These are phyloP conservation scores for Prunus salicina DNA, from an alignment of 306 rosid species.

Conservation along the genomic window DNA sequence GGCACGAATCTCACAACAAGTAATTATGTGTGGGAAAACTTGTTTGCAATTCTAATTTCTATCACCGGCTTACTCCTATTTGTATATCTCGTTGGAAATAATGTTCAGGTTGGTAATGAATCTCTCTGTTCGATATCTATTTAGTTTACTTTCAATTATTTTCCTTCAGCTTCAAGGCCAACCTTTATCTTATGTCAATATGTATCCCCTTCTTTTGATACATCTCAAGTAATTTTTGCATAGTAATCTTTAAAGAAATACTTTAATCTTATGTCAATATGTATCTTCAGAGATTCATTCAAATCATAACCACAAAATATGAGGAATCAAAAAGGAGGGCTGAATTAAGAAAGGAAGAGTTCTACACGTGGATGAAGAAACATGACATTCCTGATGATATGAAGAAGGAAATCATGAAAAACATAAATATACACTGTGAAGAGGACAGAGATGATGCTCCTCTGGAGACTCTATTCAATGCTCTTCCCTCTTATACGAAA, in stretches of 20 bases:
- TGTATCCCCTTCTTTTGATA: no score
- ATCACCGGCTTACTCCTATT: constrained; percentile 27
- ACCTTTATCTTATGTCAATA: no score
- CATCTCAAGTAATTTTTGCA: no score
- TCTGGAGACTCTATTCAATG: constrained; percentile 36
- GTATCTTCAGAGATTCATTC: no score
- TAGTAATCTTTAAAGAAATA: no score
- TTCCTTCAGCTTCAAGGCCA: no score
- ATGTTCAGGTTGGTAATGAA: constrained; percentile 14
- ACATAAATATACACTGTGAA: background rate
- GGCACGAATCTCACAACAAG: constrained; percentile 30
- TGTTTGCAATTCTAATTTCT: constrained; percentile 22
- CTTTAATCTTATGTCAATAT: no score
- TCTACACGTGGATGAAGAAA: constrained; percentile 11
- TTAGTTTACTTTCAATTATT: no score
- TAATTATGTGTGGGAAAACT: constrained; percentile 22
- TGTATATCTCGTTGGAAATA: constrained; percentile 5
- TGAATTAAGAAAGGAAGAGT: constrained; percentile 1
- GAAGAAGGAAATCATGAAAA: constrained; percentile 10
- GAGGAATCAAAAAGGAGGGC: constrained; percentile 47
- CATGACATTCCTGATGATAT: background rate
- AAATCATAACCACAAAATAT: constrained; percentile 54
- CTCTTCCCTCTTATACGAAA: constrained; percentile 60
- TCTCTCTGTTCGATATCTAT: no score
- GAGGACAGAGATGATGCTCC: constrained; percentile 1